Percentiles rank a stretch among this genome's conserved stretches.
These are phyloP conservation scores for Coelastrella sp. DNA, from an alignment of 139 green algal species.

Conservation along the genomic window DNA sequence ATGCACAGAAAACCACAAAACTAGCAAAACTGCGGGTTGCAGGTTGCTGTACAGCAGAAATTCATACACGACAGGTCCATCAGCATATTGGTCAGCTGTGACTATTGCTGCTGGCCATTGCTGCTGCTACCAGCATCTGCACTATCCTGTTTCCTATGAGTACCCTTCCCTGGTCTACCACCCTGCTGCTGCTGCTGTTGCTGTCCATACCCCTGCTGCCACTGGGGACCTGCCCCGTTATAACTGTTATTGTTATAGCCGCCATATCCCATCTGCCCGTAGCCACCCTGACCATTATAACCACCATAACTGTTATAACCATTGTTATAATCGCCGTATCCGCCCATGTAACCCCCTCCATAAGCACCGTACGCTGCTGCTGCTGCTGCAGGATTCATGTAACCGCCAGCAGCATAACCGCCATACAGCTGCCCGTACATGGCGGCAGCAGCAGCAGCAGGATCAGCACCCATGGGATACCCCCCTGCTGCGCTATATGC, in stretches of 20 bases:
- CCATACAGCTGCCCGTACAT: not conserved
- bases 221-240: not conserved
- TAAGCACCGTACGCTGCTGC: not conserved
- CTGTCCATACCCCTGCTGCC: not conserved
- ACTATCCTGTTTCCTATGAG: not conserved
- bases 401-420: not conserved
- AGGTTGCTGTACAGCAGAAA: no score
- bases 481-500: not conserved
- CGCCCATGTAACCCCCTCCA: not conserved
- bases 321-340: not conserved
- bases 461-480: not conserved
- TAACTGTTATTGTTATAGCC: no score
- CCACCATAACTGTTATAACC: no score
- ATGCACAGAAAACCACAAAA: no score
- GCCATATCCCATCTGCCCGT: not conserved
- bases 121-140: not conserved
- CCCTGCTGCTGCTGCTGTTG: slow-evolving; percentile 5
- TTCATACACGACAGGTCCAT: no score
- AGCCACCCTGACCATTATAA: not conserved
- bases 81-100: no score
- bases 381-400: not conserved
- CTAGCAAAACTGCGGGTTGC: no score
- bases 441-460: not conserved
- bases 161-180: not conserved
- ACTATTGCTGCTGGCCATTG: not conserved